Conservation (phyloP, 768 basidiomycete genomes). For the Strobilomyces echinocephalus region DNA sequence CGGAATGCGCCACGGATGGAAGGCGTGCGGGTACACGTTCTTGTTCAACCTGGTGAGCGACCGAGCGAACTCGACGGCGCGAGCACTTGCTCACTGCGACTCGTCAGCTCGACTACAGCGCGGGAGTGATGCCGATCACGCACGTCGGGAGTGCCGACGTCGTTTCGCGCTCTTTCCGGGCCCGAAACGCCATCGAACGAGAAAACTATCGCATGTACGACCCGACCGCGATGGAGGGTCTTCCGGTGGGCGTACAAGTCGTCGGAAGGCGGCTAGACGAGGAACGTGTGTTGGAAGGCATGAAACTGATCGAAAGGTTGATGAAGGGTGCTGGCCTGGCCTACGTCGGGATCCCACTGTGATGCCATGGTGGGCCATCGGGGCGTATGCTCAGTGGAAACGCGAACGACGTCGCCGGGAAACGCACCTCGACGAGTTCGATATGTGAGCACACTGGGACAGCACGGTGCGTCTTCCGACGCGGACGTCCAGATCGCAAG, state of each 20-base stretch:
- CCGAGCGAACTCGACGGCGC: not conserved
- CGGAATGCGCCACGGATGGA: slow-evolving; percentile 49
- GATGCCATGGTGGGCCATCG: not conserved
- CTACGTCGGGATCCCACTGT: slow-evolving; percentile 26
- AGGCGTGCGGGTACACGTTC: slow-evolving; percentile 60
- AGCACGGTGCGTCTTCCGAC: not conserved
- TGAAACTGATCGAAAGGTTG: slow-evolving; percentile 36
- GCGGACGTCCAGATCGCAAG: not conserved
- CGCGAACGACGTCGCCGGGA: not conserved
- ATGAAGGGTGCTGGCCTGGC: slow-evolving; percentile 20
- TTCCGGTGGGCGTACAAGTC: slow-evolving; percentile 43
- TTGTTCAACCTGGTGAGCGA: slow-evolving; percentile 59
- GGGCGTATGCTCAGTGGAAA: not conserved
- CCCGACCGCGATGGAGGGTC: slow-evolving; percentile 37
- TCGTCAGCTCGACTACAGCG: slow-evolving; percentile 40
- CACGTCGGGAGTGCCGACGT: slow-evolving; percentile 35
- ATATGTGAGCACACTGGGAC: not conserved
- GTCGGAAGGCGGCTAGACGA: slow-evolving; percentile 42
- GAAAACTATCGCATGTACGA: slow-evolving; percentile 40
- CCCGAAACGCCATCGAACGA: slow-evolving; percentile 37
- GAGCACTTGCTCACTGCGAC: not conserved
- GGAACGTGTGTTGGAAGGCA: slow-evolving; percentile 45
- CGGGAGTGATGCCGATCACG: slow-evolving; percentile 43
- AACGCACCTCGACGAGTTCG: not conserved
- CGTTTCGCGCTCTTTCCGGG: slow-evolving; percentile 19